Percentiles rank a stretch among this genome's conserved stretches.
phyloP scores from a whole-genome alignment of 495 filamentous ascomycete genomes.

The Pseudoneurospora amorphoporcata region DNA sequence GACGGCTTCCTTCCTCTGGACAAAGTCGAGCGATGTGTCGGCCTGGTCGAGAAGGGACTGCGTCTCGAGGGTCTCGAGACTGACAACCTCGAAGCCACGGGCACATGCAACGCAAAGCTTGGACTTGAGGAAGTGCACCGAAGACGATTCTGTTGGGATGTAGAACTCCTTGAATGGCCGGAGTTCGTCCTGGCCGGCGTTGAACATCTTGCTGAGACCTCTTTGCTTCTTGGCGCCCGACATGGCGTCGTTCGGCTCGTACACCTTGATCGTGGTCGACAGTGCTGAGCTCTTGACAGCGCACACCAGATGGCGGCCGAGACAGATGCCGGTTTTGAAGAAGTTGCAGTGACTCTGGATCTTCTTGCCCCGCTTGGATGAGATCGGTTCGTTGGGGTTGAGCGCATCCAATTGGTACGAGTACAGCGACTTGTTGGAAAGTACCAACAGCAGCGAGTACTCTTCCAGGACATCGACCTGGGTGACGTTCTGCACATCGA shows the following conservation, averaged over 20 bases:
- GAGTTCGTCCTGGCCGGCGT: constrained; percentile 82
- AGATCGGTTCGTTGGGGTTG: constrained; percentile 66
- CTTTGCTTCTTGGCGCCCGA: constrained; percentile 83
- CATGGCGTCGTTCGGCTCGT: constrained; percentile 88
- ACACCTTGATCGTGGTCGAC: constrained; percentile 93
- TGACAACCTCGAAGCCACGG: constrained; percentile 93
- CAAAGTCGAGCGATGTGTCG: constrained; percentile 95
- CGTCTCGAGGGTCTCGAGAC: constrained; percentile 91
- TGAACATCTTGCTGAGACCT: constrained; percentile 89
- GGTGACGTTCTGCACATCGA: constrained; percentile 80
- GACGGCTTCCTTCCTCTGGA: constrained; percentile 81
- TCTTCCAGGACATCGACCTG: constrained; percentile 96
- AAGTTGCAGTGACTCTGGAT: constrained; percentile 96
- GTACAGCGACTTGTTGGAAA: constrained; percentile 81
- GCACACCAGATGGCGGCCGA: constrained; percentile 88
- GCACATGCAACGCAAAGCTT: constrained; percentile 95
- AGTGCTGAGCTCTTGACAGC: constrained; percentile 85
- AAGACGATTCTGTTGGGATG: constrained; percentile 91
- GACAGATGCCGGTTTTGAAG: constrained; percentile 93
- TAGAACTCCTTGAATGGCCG: constrained; percentile 99
- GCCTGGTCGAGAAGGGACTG: constrained; percentile 96
- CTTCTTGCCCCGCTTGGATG: constrained; percentile 86
- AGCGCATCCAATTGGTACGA: constrained; percentile 78
- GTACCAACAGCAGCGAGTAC: constrained; percentile 81
- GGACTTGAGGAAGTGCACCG: constrained; percentile 93